phyloP scores from a whole-genome alignment of 225 moss, liverwort and hornwort species.

The Marchantia polymorpha region DNA sequence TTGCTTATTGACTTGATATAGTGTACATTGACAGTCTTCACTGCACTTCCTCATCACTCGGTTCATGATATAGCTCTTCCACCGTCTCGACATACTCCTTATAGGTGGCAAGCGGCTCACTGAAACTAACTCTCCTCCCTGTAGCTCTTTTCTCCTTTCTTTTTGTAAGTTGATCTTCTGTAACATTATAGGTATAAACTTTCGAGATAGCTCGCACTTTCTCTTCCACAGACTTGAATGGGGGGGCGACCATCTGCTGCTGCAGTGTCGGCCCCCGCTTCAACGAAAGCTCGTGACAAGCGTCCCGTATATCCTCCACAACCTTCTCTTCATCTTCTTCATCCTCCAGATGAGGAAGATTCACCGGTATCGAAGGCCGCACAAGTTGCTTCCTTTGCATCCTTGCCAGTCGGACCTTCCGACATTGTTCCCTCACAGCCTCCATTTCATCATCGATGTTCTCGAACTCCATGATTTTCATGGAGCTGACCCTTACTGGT shows the following conservation, averaged over 20 bases:
- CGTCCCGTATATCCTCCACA: constrained; percentile 24
- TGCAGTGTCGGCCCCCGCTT: constrained; percentile 15
- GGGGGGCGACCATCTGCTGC: constrained; percentile 26
- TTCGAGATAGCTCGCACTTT: constrained; percentile 25
- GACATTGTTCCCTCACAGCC: constrained; percentile 23
- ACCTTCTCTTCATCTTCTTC: constrained; percentile 26
- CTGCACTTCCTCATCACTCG: background rate
- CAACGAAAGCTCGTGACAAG: constrained; percentile 23
- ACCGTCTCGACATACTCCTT: constrained; percentile 2
- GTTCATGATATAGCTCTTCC: constrained; percentile 15
- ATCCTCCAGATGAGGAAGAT: constrained; percentile 15
- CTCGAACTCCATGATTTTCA: constrained; percentile 13
- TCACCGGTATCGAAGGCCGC: constrained; percentile 17
- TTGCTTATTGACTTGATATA: background rate
- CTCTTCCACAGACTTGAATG: constrained; percentile 19
- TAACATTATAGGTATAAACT: constrained; percentile 23
- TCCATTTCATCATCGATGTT: constrained; percentile 28
- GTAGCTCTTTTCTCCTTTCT: constrained; percentile 22
- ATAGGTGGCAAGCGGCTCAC: constrained; percentile 24
- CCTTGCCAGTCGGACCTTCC: constrained; percentile 21
- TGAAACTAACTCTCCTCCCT: constrained; percentile 26
- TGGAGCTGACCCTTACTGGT: background rate
- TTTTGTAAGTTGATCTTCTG: constrained; percentile 20
- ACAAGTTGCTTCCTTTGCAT: constrained; percentile 17
- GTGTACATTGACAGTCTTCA: constrained; percentile 7